Conservation (phyloP, 164 flowering plant genomes). For the Vitis cinerea region DNA sequence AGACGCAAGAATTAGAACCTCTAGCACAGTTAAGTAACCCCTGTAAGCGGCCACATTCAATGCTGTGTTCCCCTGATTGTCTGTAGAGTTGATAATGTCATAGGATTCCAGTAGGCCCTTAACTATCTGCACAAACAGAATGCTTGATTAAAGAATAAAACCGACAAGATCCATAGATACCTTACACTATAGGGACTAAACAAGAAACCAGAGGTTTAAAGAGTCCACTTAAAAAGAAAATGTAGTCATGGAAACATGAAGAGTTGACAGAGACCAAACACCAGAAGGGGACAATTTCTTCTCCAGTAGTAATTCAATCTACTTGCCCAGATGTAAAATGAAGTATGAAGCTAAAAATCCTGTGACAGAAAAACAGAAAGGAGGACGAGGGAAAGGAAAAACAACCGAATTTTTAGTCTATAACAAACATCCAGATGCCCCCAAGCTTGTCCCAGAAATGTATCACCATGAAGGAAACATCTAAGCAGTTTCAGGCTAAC, state of each 20-base stretch:
- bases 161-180: not conserved
- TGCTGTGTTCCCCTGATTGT: constrained; percentile 79
- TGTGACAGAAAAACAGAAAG: too few species aligned
- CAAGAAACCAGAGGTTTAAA: too few species aligned
- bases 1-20: constrained; percentile 44
- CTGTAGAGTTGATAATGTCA: constrained; percentile 47
- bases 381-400: too few species aligned
- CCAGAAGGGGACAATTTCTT: too few species aligned
- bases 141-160: not conserved
- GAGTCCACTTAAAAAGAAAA: too few species aligned
- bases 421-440: not conserved
- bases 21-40: constrained; percentile 62
- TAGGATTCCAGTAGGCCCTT: constrained; percentile 56
- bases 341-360: too few species aligned
- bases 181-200: not conserved
- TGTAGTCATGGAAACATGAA: too few species aligned
- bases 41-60: constrained; percentile 78
- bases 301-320: too few species aligned
- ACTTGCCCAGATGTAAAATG: too few species aligned
- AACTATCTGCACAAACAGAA: constrained; percentile 55
- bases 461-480: not conserved
- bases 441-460: not conserved
- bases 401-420: too few species aligned
- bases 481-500: not conserved
- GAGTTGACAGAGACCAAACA: too few species aligned